Conservation (phyloP, 129 eudicot species). For the Centaurea solstitialis region DNA sequence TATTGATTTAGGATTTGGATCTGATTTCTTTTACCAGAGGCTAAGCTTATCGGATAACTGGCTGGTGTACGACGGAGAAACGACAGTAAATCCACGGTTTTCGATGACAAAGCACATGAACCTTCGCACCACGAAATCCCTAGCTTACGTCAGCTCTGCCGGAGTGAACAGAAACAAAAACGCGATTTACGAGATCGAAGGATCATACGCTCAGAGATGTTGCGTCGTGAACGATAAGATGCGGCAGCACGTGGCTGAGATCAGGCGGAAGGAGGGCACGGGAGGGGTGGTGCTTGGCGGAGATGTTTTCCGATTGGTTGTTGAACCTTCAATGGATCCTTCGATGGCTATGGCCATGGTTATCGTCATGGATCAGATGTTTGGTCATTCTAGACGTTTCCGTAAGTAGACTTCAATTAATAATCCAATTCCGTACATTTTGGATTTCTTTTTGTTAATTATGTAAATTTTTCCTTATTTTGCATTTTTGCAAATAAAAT, state of each 20-base stretch:
- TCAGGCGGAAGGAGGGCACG: slow-evolving; percentile 43
- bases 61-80: slow-evolving; percentile 50
- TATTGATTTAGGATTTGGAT: too few species aligned
- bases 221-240: slow-evolving; percentile 30
- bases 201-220: slow-evolving; percentile 40
- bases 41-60: slow-evolving; percentile 45
- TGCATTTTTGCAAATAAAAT: too few species aligned
- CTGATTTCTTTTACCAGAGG: slow-evolving; percentile 26
- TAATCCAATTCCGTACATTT: not conserved
- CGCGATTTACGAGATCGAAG: slow-evolving; percentile 41
- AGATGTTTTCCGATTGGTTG: slow-evolving; percentile 43
- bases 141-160: slow-evolving; percentile 38
- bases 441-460: too few species aligned
- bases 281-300: slow-evolving; percentile 41
- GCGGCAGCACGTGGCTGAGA: slow-evolving; percentile 50
- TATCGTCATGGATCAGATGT: slow-evolving; percentile 55
- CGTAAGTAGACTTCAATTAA: not conserved
- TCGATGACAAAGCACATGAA: slow-evolving; percentile 33
- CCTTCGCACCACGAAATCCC: slow-evolving; percentile 15
- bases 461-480: too few species aligned
- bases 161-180: not conserved
- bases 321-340: slow-evolving; percentile 34
- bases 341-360: slow-evolving; percentile 50
- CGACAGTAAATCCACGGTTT: slow-evolving; percentile 28
- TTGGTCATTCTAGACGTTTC: slow-evolving; percentile 12